Evolutionary conservation across 352 stramenopile genomes (phyloP), one percentile per base, ranked within the genome.

Genomic region (Phytophthora citricola): DNA sequence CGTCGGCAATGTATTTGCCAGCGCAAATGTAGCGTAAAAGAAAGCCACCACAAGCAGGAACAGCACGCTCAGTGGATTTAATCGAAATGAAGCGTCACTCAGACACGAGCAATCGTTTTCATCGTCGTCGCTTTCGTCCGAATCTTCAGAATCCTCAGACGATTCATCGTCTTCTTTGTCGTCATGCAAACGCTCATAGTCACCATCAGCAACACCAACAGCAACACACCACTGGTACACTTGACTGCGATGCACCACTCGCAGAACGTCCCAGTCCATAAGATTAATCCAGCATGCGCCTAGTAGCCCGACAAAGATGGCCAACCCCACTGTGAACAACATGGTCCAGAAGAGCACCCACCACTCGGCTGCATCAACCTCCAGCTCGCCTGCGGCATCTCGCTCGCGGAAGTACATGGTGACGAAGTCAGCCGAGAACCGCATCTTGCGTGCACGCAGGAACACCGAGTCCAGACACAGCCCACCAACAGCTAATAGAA

Each of bases 361-460:
- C 72, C 78, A 83, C 58, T 89, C 82, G 3, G 48, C 44, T 32
- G 70, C 66, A 45, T 79, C 78, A 9, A 89, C 61, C 54, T 89
- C 56, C 51, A 91, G 68, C n/a, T 78, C 61, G 0, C 53, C 52
- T 6, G 56, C 69, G 1, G 79, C 78, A 32, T 79, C 73, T 20
- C 68, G 49, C 31, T 85, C 79, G 24, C 76, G 79, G 36, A 85
- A 59, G 26, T 76, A 79, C 58, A 89, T 78, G 40, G 20, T 22
- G 20, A 89, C 63, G 50, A 89, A 85, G 32, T 79, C 74, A 14
- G 48, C 57, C 9, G 69, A 74, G 62, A 89, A 86, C 4, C 82
- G 69, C 82, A 91, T 83, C 48, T 76, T 72, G 1, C 82, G 79
- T 52, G 76, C 80, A 54, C 73, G 78, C 17, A 91, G 39, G 45